Percentiles rank a stretch among this genome's conserved stretches.
Conservation (phyloP, 2,329 filamentous ascomycete species). For the Alternaria novae-zelandiae region DNA sequence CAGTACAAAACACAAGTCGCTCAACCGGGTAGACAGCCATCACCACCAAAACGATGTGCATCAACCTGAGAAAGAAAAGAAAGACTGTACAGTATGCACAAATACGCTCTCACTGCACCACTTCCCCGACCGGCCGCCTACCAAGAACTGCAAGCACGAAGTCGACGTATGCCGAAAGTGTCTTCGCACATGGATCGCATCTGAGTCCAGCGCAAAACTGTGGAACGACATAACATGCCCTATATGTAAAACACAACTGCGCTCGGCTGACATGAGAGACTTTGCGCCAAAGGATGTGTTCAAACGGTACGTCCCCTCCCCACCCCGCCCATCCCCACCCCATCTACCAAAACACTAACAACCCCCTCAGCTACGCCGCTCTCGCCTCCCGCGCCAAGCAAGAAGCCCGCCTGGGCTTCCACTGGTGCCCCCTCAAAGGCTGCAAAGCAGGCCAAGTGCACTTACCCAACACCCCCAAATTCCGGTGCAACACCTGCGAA, state of each 20-base stretch:
- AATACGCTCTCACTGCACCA: slow-evolving; percentile 35
- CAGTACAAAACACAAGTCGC: background rate
- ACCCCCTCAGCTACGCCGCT: slow-evolving; percentile 45
- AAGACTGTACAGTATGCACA: slow-evolving; percentile 45
- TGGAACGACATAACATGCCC: slow-evolving; percentile 61
- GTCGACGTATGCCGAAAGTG: slow-evolving; percentile 47
- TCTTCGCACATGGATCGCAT: slow-evolving; percentile 48
- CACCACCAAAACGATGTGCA: background rate
- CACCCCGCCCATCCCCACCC: background rate
- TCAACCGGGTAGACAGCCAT: background rate
- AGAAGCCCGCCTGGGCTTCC: slow-evolving; percentile 54
- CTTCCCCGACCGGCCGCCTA: slow-evolving; percentile 44
- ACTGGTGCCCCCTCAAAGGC: slow-evolving; percentile 59
- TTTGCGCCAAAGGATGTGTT: slow-evolving; percentile 42
- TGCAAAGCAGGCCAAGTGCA: slow-evolving; percentile 64
- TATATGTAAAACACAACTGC: slow-evolving; percentile 52
- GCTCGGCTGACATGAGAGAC: slow-evolving; percentile 54
- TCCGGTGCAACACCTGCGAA: slow-evolving; percentile 47
- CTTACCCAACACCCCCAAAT: slow-evolving; percentile 49
- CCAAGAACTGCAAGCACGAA: slow-evolving; percentile 42
- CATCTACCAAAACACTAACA: background rate
- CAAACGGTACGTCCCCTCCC: background rate
- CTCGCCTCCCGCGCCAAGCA: slow-evolving; percentile 55
- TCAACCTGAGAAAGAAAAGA: background rate
- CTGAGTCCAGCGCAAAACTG: slow-evolving; percentile 44